Evolutionary conservation across 352 stramenopile genomes (phyloP).

Genomic region (Pythium phragmiticola): DNA sequence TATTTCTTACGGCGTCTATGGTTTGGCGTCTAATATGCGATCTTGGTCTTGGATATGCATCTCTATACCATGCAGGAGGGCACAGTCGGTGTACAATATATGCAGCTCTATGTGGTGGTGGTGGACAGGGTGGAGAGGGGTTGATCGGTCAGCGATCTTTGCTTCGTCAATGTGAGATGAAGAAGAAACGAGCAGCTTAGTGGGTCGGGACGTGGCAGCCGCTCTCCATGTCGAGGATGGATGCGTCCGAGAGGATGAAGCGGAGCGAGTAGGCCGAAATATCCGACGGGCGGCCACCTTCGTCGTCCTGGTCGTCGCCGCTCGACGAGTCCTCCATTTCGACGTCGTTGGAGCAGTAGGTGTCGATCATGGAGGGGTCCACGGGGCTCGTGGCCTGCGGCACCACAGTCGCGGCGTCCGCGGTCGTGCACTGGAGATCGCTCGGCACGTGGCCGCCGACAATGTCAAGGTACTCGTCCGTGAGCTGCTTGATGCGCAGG

Average conservation of each 20-base stretch:
- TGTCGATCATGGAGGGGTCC: conserved; percentile 49
- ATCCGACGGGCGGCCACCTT: conserved; percentile 29
- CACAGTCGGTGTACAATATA: conserved; percentile 15
- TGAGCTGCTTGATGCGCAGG: conserved; percentile 78
- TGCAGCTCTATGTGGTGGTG: conserved; percentile 27
- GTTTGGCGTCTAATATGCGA: conserved; percentile 9
- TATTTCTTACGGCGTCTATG: conserved; percentile 14
- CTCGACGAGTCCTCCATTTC: conserved; percentile 41
- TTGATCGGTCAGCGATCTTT: too few relatives aligned
- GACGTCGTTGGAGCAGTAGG: conserved; percentile 40
- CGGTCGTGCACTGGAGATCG: conserved; percentile 60
- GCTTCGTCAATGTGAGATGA: not conserved
- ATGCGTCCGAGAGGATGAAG: conserved; percentile 77
- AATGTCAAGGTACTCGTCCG: conserved; percentile 76
- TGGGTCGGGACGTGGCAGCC: conserved; percentile 27
- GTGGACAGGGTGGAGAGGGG: not conserved
- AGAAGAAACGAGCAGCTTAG: not conserved
- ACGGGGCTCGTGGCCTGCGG: conserved; percentile 46
- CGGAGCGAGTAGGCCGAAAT: conserved; percentile 81
- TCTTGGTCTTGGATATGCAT: conserved; percentile 17
- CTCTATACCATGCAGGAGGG: conserved; percentile 25
- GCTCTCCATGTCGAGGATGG: conserved; percentile 56
- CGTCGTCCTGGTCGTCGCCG: conserved; percentile 46
- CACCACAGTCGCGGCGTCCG: conserved; percentile 47
- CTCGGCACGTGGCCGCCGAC: conserved; percentile 72